Percentiles rank a stretch among this genome's conserved stretches.
phyloP scores from a whole-genome alignment of 208 protist genomes.

The Crithidia sp. region DNA sequence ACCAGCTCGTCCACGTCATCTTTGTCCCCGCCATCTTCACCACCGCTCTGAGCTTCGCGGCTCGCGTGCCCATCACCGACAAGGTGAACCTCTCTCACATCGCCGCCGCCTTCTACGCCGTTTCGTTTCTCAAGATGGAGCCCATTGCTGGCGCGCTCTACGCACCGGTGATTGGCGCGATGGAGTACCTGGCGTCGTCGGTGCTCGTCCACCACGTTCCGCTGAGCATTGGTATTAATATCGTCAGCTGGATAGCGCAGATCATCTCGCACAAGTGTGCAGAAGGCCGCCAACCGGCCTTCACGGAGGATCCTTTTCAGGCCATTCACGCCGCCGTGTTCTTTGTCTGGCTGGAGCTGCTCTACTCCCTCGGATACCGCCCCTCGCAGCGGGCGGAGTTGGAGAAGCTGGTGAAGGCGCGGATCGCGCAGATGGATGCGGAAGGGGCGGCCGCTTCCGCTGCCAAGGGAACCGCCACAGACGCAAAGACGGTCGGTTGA shows the following conservation, averaged over 20 bases:
- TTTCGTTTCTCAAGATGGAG: constrained; percentile 71
- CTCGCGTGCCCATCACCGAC: constrained; percentile 36
- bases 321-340: constrained; percentile 65
- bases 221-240: constrained; percentile 42
- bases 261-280: constrained; percentile 67
- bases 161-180: constrained; percentile 42
- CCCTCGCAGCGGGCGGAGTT: constrained; percentile 54
- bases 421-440: constrained; percentile 39
- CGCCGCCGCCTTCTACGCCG: constrained; percentile 46
- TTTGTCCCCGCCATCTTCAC: constrained; percentile 81
- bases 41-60: constrained; percentile 53
- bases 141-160: constrained; percentile 59
- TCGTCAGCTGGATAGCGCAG: constrained; percentile 60
- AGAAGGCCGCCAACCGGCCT: constrained; percentile 65
- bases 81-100: constrained; percentile 58
- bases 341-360: constrained; percentile 80
- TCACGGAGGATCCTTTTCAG: constrained; percentile 80
- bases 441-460: constrained; percentile 14
- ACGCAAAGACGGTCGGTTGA: constrained; percentile 7
- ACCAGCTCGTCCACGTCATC: constrained; percentile 80
- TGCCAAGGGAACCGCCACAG: background rate
- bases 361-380: constrained; percentile 78
- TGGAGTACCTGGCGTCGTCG: constrained; percentile 42
- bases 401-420: constrained; percentile 37
- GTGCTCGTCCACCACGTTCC: constrained; percentile 33